Evolutionary conservation across 257 asterid species (phyloP).

Genomic region (Solanum chmielewskii): DNA sequence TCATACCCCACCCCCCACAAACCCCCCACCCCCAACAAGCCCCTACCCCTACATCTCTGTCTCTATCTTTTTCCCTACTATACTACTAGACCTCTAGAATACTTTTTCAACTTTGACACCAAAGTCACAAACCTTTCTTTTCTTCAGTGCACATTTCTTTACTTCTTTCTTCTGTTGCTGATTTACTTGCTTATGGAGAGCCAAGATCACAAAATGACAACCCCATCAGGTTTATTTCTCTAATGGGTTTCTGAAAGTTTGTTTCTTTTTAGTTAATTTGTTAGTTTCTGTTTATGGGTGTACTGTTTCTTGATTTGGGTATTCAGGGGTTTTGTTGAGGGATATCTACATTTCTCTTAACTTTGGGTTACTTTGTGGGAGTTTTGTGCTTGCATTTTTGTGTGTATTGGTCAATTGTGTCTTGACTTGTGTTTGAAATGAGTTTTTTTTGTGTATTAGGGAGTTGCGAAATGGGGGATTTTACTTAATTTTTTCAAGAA

Average conservation of each 20-base stretch:
- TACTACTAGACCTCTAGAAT: neutral
- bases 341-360: neutral
- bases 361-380: neutral
- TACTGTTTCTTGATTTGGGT: neutral
- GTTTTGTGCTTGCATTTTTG: neutral
- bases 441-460: neutral
- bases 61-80: neutral
- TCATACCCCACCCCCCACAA: neutral
- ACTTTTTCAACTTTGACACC: neutral
- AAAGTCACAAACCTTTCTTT: neutral
- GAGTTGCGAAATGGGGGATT: neutral
- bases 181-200: constrained; percentile 9
- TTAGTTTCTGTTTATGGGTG: neutral
- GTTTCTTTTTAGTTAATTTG: neutral
- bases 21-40: neutral
- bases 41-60: neutral
- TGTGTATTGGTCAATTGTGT: neutral
- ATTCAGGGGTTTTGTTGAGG: neutral
- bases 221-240: constrained; percentile 9
- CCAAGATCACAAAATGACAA: constrained; percentile 8
- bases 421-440: neutral
- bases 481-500: neutral
- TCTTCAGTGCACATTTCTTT: neutral
- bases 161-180: neutral
- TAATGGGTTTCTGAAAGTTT: neutral